phyloP scores from a whole-genome alignment of 306 rosid genomes.

The Trifolium dubium region DNA sequence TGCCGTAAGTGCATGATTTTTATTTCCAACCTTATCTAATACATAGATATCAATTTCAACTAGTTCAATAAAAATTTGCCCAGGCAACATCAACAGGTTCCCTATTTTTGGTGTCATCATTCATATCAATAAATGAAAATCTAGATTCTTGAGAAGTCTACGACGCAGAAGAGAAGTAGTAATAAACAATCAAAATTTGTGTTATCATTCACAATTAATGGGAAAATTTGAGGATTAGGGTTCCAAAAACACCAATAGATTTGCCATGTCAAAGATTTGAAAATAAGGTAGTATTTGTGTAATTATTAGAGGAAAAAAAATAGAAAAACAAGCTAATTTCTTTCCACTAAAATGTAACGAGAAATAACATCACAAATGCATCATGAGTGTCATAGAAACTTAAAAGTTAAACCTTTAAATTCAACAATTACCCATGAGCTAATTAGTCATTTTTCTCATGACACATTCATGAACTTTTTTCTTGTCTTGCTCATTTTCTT shows the following conservation, averaged over 20 bases:
- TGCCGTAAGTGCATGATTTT: constrained; percentile 19
- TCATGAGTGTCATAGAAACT: background rate
- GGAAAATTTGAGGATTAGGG: background rate
- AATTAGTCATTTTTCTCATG: background rate
- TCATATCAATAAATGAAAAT: constrained; percentile 1
- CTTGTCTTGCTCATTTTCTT: background rate
- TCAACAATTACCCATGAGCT: background rate
- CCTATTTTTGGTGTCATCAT: background rate
- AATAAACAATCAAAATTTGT: background rate
- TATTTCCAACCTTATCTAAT: constrained; percentile 3
- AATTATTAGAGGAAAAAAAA: background rate
- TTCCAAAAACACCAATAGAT: constrained; percentile 1
- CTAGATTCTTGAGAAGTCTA: background rate
- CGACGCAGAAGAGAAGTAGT: constrained; percentile 24
- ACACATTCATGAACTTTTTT: background rate
- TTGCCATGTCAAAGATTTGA: background rate
- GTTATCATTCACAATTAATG: constrained; percentile 5
- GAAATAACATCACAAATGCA: background rate
- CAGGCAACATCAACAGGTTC: background rate
- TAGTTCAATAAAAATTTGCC: background rate
- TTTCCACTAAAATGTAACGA: background rate
- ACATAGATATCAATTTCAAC: background rate
- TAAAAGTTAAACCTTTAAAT: background rate
- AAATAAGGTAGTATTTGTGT: background rate
- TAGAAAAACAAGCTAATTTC: background rate